Base-by-base conservation (phyloP, 345 rosid genomes). In the Nephelium lappaceum region DNA sequence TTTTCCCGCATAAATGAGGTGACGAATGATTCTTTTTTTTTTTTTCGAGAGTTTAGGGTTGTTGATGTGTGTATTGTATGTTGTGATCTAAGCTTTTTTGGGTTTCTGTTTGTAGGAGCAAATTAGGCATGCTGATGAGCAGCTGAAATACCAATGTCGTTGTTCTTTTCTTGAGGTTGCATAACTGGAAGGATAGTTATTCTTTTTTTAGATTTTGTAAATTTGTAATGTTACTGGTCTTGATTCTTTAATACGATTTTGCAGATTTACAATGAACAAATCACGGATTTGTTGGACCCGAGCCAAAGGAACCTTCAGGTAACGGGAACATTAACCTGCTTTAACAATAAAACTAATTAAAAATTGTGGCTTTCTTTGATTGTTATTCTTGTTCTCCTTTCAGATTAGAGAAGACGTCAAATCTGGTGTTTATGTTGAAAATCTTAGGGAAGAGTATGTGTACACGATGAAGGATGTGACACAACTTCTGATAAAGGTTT, bases 341-440 rank as follows among this genome's bases (percentile, higher is more conserved):
- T 11, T 47, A 41, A 5, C 19, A 11, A 23, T 6, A 55, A 38
- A 58, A 24, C 38, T 58, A 69, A 45, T 27, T 57, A 75, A 23
- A 71, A 19, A 11, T 45, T 62, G 10, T 55, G 36, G 36, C 31
- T 74, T 84, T 70, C 76, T 75, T n/a, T 27, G 51, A 76, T 65
- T 55, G 23, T 69, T 39, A 3, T 14, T 74, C 76, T 61, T 67
- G 49, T 62, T 55, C 72, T 47, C 67, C 65, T 83, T 79, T 68
- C 91, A 97, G 99, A 91, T 97, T 78, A 90, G 99, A 86, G 99
- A 97, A 90, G 99, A 97, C 83, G 91, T 93, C 69, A 93, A 92
- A 83, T 92, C 90, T 6, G 98, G 99, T 67, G 95, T 97, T 25
- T 97, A 97, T 77, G 98, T 97, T 70, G 98, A 97, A 78, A 90